Base-by-base conservation (phyloP, 179 eudicot species). In the Beta corolliflora region DNA sequence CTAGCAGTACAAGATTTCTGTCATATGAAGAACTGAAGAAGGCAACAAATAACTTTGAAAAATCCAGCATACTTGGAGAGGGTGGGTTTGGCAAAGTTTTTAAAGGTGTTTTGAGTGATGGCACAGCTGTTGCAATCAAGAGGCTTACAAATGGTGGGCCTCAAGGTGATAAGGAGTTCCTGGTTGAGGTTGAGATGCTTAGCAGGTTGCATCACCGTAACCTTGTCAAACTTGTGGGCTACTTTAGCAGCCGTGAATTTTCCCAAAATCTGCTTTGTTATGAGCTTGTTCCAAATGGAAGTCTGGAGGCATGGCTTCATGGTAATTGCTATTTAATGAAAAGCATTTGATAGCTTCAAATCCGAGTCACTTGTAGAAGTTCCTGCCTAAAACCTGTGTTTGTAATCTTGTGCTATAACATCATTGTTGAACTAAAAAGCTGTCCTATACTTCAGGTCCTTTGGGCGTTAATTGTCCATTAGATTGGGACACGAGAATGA, bases 401-500 rank as follows among this genome's bases (percentile, higher is more conserved):
- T 70, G 36, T 46, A 19, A 73, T 14, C 14, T 48, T 29, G 58
- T 8, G 21, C 25, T 59, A 5, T 59, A 25, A 67, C 3, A 12
- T 65, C 8, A 55, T 6, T 21, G 13, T 75, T 61, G 46, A 67
- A 12, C 31, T 45, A 50, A 58, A 48, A 19, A 53, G 7, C 29
- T 56, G 21, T 48, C 59, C 21, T 41, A 25, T 75, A 7, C n/a
- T 58, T 71, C 87, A 96, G 99, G 99, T 58, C 98, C 97, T 64
- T 73, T 88, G 83, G 99, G 98, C 77, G 89, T 91, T 23, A 91
- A 94, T 82, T 91, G 96, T 86, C 98, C 99, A 70, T 88, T 96
- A 82, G 97, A 94, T 83, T 96, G 99, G 99, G 97, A 94, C 70
- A 87, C 93, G n/a, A 94, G 99, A 87, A 94, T 96, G 98, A 96